Base-by-base conservation (phyloP, 2,329 filamentous ascomycete genomes). In the Volutella citrinella region DNA sequence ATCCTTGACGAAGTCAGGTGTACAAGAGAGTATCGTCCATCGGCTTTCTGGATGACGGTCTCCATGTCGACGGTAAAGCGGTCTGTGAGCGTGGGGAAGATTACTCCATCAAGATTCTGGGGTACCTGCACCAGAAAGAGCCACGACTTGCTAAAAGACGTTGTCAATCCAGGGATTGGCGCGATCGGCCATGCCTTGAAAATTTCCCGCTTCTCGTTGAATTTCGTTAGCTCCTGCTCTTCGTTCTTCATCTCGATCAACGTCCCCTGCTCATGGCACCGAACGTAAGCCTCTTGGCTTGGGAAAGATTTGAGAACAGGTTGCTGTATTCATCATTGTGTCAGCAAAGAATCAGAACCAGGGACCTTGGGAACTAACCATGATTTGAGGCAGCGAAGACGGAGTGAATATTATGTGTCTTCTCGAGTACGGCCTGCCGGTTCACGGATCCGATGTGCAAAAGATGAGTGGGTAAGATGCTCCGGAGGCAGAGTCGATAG, bases 241-340 rank as follows among this genome's bases (percentile, higher is more conserved):
- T 63, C 59, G n/a, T 63, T 63, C 1, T 46, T 34, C 46, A 59
- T 54, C 23, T 63, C 60, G 12, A 63, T 63, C 0, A 55, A 13
- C 0, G 60, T 62, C 0, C 57, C 60, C 20, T 54, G 46, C 20
- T 61, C 55, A 25, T 59, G 55, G 3, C 54, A 39, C 15, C 32
- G 37, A 5, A 52, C 40, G 16, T 55, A 63, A 3, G 49, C 48
- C 5, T 54, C 47, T 17, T 48, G 35, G 3, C 36, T 22, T 2
- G 44, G 41, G 14, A 62, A 55, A 0, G 43, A 36, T 19, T 37
- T 35, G 25, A 43, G 42, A 14, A 32, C 34, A 13, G 21, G 36
- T 31, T 36, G 24, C 15, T 34, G 2, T 43, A 14, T 22, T 6
- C 13, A 16, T n/a, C n/a, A 30, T n/a, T 10, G 21, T 7, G 14